phyloP scores from a whole-genome alignment of 805 yeast genomes.

The Schwanniomyces pseudopolymorphus region DNA sequence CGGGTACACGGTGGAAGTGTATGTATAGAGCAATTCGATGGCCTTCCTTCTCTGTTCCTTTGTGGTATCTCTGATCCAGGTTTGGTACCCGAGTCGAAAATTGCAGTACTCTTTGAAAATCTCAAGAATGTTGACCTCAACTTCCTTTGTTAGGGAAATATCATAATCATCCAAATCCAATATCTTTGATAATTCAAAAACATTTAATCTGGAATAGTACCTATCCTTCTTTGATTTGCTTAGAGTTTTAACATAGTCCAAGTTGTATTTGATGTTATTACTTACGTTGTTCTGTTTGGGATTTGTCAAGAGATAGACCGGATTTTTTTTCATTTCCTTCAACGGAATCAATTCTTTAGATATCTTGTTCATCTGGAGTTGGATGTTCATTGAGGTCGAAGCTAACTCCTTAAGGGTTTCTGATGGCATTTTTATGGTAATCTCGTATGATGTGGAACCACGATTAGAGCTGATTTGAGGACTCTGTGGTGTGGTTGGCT shows the following conservation, averaged over 20 bases:
- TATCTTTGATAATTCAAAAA: constrained; percentile 54
- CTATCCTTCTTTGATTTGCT: constrained; percentile 11
- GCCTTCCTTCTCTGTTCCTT: constrained; percentile 49
- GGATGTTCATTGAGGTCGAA: neutral
- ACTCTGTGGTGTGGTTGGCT: neutral
- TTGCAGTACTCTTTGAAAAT: constrained; percentile 58
- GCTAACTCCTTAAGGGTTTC: neutral
- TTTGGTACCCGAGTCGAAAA: constrained; percentile 71
- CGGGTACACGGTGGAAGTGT: constrained; percentile 47
- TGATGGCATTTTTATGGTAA: neutral
- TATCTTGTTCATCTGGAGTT: neutral
- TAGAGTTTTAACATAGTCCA: constrained; percentile 5
- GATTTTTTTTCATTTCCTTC: constrained; percentile 7
- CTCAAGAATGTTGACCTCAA: constrained; percentile 53
- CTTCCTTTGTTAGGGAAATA: constrained; percentile 52
- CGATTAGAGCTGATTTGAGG: neutral
- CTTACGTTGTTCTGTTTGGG: neutral
- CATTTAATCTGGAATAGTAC: constrained; percentile 51
- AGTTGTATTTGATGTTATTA: constrained; percentile 1
- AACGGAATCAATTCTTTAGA: constrained; percentile 10
- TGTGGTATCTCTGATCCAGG: constrained; percentile 83
- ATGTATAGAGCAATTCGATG: constrained; percentile 47
- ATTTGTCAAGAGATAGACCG: constrained; percentile 7
- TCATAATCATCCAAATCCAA: constrained; percentile 45
- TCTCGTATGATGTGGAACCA: neutral